phyloP scores from a whole-genome alignment of 2,329 filamentous ascomycete species.

The Cryphonectria radicalis region DNA sequence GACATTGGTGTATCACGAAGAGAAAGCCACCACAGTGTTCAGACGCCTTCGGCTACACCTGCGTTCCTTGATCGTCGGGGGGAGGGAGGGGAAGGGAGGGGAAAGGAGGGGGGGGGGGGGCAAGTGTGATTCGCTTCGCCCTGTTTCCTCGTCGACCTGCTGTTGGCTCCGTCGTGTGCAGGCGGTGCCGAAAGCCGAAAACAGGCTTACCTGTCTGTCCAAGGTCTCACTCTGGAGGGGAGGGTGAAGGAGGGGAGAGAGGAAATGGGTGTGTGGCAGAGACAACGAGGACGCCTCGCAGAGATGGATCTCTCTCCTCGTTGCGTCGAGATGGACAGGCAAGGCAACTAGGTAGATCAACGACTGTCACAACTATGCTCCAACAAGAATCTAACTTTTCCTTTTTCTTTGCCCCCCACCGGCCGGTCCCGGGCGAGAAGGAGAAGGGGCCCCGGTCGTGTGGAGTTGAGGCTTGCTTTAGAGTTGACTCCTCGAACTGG shows the following conservation, averaged over 20 bases:
- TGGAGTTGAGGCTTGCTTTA: conserved; percentile 1
- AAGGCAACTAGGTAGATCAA: not conserved
- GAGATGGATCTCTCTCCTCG: not conserved
- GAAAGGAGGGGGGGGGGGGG: not conserved
- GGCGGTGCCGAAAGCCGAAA: not conserved
- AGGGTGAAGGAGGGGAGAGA: not conserved
- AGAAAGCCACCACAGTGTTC: not conserved
- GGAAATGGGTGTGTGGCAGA: not conserved
- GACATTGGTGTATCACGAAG: conserved; percentile 11
- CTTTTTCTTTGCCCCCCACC: not conserved
- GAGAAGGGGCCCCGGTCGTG: not conserved
- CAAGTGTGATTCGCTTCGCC: not conserved
- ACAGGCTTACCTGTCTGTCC: not conserved
- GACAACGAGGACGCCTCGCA: not conserved
- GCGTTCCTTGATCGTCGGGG: not conserved
- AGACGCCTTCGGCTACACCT: conserved; percentile 14
- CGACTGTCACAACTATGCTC: not conserved
- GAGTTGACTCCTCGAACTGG: conserved; percentile 2
- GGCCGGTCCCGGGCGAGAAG: not conserved
- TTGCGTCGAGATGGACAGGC: not conserved
- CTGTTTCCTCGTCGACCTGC: not conserved
- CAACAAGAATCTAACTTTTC: not conserved
- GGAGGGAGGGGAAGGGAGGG: not conserved
- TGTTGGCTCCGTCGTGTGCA: not conserved
- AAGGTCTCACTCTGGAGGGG: not conserved